Conservation (phyloP, 441 rosid genomes). For the Pelargonium citronellum region DNA sequence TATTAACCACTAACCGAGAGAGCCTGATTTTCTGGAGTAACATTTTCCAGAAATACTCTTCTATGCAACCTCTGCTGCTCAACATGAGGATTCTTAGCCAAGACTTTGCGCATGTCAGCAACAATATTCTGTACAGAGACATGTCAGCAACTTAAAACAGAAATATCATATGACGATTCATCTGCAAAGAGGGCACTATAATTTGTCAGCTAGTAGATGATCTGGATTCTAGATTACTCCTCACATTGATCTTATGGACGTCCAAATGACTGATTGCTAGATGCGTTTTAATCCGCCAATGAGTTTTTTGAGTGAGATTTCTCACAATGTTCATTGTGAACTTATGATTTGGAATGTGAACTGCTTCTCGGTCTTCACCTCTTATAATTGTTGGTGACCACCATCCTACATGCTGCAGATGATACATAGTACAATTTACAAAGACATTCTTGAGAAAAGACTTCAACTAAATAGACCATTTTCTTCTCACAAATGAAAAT, state of each 20-base stretch:
- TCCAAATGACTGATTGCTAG: slow-evolving; percentile 88
- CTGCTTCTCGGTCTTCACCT: slow-evolving; percentile 97
- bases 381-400: slow-evolving; percentile 90
- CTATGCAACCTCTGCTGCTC: slow-evolving; percentile 89
- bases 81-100: slow-evolving; percentile 92
- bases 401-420: slow-evolving; percentile 89
- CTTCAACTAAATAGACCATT: background rate
- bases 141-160: slow-evolving; percentile 6
- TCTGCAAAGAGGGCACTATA: slow-evolving; percentile 4
- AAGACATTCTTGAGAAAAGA: slow-evolving; percentile 10
- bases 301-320: slow-evolving; percentile 83
- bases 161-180: slow-evolving; percentile 14
- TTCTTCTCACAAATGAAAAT: background rate
- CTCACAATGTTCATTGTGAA: slow-evolving; percentile 83
- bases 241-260: slow-evolving; percentile 66
- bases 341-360: slow-evolving; percentile 94
- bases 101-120: slow-evolving; percentile 90
- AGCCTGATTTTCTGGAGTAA: slow-evolving; percentile 79
- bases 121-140: slow-evolving; percentile 56
- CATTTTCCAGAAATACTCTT: slow-evolving; percentile 78
- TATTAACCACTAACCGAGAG: slow-evolving; percentile 53
- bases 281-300: slow-evolving; percentile 97
- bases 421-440: slow-evolving; percentile 16
- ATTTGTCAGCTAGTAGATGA: slow-evolving; percentile 8
- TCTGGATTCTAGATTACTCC: slow-evolving; percentile 18